A percentile compares a stretch with the other conserved stretches of the same genome.
phyloP scores from a whole-genome alignment of 768 basidiomycete species.

The Symmetrospora coprosmae region DNA sequence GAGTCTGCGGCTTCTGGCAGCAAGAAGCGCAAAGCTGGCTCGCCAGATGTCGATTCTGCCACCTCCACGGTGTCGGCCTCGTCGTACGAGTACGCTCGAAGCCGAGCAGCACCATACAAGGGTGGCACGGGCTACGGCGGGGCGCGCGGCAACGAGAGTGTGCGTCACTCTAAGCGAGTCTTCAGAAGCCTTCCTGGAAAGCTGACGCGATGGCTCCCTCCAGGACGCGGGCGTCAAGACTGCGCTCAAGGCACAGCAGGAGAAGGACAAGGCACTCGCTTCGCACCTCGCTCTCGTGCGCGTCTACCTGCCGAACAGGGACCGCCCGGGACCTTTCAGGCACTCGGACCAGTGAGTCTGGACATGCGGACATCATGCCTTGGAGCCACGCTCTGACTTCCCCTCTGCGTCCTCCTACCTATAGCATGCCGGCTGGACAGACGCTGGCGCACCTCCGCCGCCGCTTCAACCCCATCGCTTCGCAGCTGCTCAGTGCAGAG shows the following conservation, averaged over 20 bases:
- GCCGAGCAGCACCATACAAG: too few species aligned
- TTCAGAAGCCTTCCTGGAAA: background rate
- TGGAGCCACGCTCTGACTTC: too few species aligned
- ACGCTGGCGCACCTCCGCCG: slow-evolving; percentile 79
- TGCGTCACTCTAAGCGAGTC: slow-evolving; percentile 39
- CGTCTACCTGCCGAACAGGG: slow-evolving; percentile 62
- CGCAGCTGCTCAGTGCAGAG: slow-evolving; percentile 73
- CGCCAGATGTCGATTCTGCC: too few species aligned
- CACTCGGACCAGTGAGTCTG: slow-evolving; percentile 68
- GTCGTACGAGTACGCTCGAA: too few species aligned
- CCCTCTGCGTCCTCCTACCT: too few species aligned
- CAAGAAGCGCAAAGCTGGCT: too few species aligned
- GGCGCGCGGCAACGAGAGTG: slow-evolving; percentile 59
- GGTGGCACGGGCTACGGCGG: slow-evolving; percentile 82
- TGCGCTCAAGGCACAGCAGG: slow-evolving; percentile 56
- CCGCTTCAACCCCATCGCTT: slow-evolving; percentile 76
- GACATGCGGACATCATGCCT: too few species aligned
- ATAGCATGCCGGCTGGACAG: slow-evolving; percentile 6
- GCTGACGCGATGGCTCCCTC: background rate
- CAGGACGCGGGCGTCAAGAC: slow-evolving; percentile 68
- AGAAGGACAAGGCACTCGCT: slow-evolving; percentile 61
- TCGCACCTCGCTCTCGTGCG: slow-evolving; percentile 56
- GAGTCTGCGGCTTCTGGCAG: too few species aligned
- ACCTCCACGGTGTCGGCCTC: too few species aligned
- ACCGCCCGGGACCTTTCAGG: slow-evolving; percentile 59